phyloP scores from a whole-genome alignment of 2,329 filamentous ascomycete genomes.

The Botrytis deweyae region DNA sequence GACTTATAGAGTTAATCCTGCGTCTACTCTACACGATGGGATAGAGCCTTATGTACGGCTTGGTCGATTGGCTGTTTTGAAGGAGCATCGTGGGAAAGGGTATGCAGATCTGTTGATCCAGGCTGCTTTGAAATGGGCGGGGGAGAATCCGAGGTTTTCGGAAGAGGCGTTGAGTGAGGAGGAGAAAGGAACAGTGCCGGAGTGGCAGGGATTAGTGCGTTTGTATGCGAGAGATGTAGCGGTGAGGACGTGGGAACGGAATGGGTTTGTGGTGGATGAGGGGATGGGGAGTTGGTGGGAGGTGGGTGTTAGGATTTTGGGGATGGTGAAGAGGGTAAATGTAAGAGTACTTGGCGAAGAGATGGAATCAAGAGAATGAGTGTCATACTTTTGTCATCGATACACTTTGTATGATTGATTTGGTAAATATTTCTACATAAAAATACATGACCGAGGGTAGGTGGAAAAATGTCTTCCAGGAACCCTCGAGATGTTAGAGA shows the following conservation, averaged over 20 bases:
- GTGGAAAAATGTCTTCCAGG: not conserved
- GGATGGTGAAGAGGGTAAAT: slow-evolving; percentile 60
- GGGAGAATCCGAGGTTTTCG: slow-evolving; percentile 53
- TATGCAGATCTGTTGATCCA: slow-evolving; percentile 67
- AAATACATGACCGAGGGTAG: not conserved
- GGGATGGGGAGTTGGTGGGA: slow-evolving; percentile 76
- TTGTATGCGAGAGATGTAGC: slow-evolving; percentile 75
- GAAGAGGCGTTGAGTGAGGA: slow-evolving; percentile 47
- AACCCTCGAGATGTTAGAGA: not conserved
- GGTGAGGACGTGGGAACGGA: slow-evolving; percentile 62
- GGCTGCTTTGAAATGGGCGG: slow-evolving; percentile 66
- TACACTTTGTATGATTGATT: not conserved
- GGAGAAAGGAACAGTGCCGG: slow-evolving; percentile 42
- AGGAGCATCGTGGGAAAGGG: slow-evolving; percentile 62
- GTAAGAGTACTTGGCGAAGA: not conserved
- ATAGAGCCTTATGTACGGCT: slow-evolving; percentile 79
- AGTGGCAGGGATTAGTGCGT: slow-evolving; percentile 74
- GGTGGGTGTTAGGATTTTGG: slow-evolving; percentile 80
- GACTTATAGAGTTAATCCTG: slow-evolving; percentile 29
- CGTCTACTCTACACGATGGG: slow-evolving; percentile 56
- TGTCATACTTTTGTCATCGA: not conserved
- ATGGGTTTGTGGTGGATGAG: slow-evolving; percentile 74
- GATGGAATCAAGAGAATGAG: not conserved
- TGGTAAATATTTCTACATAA: not conserved
- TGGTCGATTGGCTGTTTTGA: slow-evolving; percentile 70